Base-by-base conservation (phyloP, 805 yeast genomes). In the Jamesozyma hellenica region DNA sequence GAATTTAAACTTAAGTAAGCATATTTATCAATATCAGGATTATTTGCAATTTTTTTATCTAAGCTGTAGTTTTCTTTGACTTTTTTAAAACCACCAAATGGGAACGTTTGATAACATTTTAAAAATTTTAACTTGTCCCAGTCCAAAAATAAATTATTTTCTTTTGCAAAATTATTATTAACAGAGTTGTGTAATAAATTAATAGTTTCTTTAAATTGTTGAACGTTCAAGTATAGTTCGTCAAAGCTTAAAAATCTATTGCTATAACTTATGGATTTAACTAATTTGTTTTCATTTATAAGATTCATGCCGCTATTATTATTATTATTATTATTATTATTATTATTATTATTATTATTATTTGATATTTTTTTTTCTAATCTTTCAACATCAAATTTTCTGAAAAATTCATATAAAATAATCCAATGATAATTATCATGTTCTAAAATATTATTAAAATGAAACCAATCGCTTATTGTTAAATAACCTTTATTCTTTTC, bases 381-480 rank as follows among this genome's bases (percentile, higher is more conserved):
- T 13, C 46, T 47, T 16, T 51, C 56, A 10, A 46, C 39, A 45
- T 72, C 76, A 46, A 72, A 70, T 37, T 70, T 65, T 42, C 70
- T 63, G 51, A 77, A 68, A 41, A 77, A 67, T 48, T 72, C 72
- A 60, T 74, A 78, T 16, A 78, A 55, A 17, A 77, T 56, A 41
- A 71, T 67, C 50, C 66, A 66, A 52, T 72, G 74, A 36, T 68
- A 71, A 39, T 70, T 64, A 41, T 66, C 59, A 41, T 72, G 68
- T 45, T 68, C 70, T 39, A 76, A 61, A 33, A 72, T 48, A 44
- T 71, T 68, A 51, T 82, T 77, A 56, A 90, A 83, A 32, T 71
- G 70, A 37, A 74, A 63, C 82, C 94, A 90, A 56, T 90, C 96
- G 19, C 66, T 58, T 36, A 77, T 66, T 21, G 74, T 70, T 36